These are phyloP conservation scores for Penicillium sp. DNA, from an alignment of 2,329 filamentous ascomycete species.

Conservation along the genomic window DNA sequence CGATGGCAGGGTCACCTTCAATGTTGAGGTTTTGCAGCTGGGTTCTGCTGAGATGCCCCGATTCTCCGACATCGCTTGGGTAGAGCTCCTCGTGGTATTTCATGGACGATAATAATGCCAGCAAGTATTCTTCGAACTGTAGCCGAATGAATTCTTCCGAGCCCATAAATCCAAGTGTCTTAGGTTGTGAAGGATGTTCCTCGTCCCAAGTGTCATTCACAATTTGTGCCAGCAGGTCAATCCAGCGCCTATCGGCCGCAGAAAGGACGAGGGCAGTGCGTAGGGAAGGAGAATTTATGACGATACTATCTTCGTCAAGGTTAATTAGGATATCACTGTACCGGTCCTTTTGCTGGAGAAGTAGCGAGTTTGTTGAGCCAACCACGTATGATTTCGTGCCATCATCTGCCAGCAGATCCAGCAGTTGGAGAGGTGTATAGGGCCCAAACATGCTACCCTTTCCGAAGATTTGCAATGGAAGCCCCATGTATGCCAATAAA, in stretches of 20 bases:
- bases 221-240: constrained; percentile 89
- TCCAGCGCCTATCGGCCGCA: constrained; percentile 87
- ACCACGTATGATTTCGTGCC: constrained; percentile 97
- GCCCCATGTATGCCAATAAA: constrained; percentile 86
- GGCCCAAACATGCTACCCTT: constrained; percentile 95
- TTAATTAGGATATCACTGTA: constrained; percentile 98
- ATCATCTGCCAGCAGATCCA: constrained; percentile 88
- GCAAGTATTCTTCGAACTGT: constrained; percentile 94
- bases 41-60: constrained; percentile 37
- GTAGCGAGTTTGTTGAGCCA: constrained; percentile 90
- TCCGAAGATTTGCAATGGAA: constrained; percentile 92
- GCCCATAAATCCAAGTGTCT: constrained; percentile 88
- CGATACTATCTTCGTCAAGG: constrained; percentile 83
- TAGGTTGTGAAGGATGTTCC: constrained; percentile 80
- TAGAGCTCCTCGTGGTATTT: constrained; percentile 77
- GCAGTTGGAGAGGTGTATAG: constrained; percentile 92
- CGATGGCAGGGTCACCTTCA: constrained; percentile 78
- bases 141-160: constrained; percentile 97
- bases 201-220: constrained; percentile 98
- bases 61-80: constrained; percentile 46
- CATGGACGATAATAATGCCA: constrained; percentile 80
- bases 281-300: constrained; percentile 76
- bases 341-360: constrained; percentile 89
- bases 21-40: constrained; percentile 58
- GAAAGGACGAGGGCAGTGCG: constrained; percentile 74